Conservation (phyloP, 305 asterid genomes). For the Solanum hybrid region DNA sequence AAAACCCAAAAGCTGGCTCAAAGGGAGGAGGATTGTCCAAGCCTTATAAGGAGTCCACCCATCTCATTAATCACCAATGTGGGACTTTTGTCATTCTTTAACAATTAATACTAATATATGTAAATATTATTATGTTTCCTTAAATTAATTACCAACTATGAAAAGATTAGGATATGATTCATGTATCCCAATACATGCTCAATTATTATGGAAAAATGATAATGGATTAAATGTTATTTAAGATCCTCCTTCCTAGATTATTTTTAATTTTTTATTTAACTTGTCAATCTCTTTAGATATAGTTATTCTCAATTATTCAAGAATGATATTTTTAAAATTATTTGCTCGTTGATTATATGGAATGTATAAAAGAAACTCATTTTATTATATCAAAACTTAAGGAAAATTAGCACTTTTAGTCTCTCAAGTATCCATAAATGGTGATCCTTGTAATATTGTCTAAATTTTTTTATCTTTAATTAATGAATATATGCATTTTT, state of each 20-base stretch:
- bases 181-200: background rate
- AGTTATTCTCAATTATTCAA: background rate
- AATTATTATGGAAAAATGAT: background rate
- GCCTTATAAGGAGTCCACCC: no score
- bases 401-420: no score
- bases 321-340: no score
- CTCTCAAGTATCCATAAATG: no score
- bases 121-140: background rate
- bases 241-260: background rate
- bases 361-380: no score
- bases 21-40: no score
- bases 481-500: background rate
- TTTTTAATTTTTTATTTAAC: background rate
- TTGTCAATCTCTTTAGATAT: background rate
- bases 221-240: background rate
- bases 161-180: background rate
- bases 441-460: background rate
- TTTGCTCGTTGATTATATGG: no score
- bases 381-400: no score
- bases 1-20: no score
- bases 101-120: background rate
- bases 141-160: background rate
- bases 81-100: no score
- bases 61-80: no score
- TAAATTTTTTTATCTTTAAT: background rate